Evolutionary conservation across 2,329 filamentous ascomycete genomes (phyloP).

Genomic region (Xylariaceae sp.): DNA sequence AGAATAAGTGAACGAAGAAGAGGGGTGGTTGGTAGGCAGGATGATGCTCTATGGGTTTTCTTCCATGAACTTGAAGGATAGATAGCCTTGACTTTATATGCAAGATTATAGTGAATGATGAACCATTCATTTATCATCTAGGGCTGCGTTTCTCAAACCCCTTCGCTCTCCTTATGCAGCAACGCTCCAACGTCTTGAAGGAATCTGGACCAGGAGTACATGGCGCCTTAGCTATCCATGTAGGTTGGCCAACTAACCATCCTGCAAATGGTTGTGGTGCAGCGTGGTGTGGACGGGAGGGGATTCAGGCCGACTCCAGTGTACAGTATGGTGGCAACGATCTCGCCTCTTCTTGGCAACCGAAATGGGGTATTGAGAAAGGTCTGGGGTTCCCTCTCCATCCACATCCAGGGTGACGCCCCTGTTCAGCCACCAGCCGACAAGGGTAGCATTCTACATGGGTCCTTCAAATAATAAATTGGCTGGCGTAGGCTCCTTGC

Average conservation of each 20-base stretch:
- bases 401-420: too few relatives aligned
- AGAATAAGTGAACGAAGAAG: constrained; percentile 15
- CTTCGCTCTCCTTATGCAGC: not conserved
- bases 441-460: constrained; percentile 13
- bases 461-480: constrained; percentile 1
- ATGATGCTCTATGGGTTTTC: too few relatives aligned
- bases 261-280: constrained; percentile 1
- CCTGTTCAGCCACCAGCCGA: too few relatives aligned
- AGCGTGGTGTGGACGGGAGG: constrained; percentile 14
- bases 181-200: not conserved
- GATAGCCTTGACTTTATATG: too few relatives aligned
- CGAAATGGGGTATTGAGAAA: constrained; percentile 12
- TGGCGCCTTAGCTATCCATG: constrained; percentile 9
- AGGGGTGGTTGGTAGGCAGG: too few relatives aligned
- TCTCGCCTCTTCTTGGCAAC: constrained; percentile 26
- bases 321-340: constrained; percentile 14
- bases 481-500: not conserved
- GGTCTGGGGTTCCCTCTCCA: constrained; percentile 11
- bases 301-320: constrained; percentile 17
- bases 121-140: too few relatives aligned
- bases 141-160: not conserved
- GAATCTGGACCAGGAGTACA: constrained; percentile 7
- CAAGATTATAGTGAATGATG: too few relatives aligned
- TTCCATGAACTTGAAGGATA: too few relatives aligned
- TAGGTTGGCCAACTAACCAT: not conserved